Evolutionary conservation across 1,284 basidiomycete genomes (phyloP).

Genomic region (Grifola frondosa): DNA sequence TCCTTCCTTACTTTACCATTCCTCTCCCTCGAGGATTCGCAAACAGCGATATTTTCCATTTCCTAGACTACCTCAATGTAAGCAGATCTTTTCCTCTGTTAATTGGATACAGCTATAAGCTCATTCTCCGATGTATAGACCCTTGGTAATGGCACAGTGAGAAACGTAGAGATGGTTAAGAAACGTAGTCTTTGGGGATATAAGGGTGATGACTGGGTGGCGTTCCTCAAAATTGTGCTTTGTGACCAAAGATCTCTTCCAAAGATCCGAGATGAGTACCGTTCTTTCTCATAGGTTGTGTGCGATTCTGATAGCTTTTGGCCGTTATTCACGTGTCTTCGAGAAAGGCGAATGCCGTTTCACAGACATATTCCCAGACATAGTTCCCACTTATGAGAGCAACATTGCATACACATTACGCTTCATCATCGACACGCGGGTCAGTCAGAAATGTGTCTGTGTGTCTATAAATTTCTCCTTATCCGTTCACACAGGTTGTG

Average conservation of each 20-base stretch:
- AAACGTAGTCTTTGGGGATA: constrained; percentile 85
- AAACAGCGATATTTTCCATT: constrained; percentile 60
- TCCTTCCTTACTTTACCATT: constrained; percentile 89
- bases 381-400: constrained; percentile 77
- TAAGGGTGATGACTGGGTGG: constrained; percentile 69
- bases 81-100: constrained; percentile 26
- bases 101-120: background rate
- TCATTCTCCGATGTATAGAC: constrained; percentile 25
- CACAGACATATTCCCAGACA: constrained; percentile 63
- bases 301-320: constrained; percentile 13
- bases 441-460: constrained; percentile 31
- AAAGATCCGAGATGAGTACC: constrained; percentile 83
- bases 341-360: constrained; percentile 80
- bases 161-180: constrained; percentile 61
- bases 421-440: constrained; percentile 95
- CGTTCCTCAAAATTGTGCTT: constrained; percentile 82
- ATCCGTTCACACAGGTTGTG: constrained; percentile 57
- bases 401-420: constrained; percentile 86
- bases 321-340: constrained; percentile 69
- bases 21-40: constrained; percentile 80
- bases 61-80: constrained; percentile 75
- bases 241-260: constrained; percentile 74
- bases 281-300: constrained; percentile 5
- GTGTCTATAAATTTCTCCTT: constrained; percentile 1
- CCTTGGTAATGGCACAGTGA: constrained; percentile 41